Percentiles rank a stretch among this genome's conserved stretches.
phyloP scores from a whole-genome alignment of 108 stramenopile species.

The Nitzschia inconspicua region DNA sequence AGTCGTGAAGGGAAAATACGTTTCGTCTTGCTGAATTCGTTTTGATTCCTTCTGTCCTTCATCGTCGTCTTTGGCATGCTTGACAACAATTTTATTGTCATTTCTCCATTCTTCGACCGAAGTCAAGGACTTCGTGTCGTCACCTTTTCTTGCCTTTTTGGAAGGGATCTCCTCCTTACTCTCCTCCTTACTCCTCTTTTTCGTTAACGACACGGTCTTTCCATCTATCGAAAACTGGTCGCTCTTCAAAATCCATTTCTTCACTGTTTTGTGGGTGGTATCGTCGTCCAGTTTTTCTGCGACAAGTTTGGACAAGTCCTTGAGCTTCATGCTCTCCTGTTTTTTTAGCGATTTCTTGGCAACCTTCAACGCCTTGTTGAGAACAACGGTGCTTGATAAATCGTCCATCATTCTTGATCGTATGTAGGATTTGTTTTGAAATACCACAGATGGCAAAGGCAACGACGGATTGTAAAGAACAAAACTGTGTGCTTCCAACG shows the following conservation, averaged over 20 bases:
- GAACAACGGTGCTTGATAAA: too few relatives aligned
- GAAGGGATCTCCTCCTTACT: constrained; percentile 2
- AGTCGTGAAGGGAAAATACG: constrained; percentile 58
- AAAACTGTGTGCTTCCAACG: too few relatives aligned
- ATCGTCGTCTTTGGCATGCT: constrained; percentile 52
- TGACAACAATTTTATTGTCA: constrained; percentile 82
- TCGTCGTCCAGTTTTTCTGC: constrained; percentile 44
- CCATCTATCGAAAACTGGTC: constrained; percentile 65
- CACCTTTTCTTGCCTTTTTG: constrained; percentile 44
- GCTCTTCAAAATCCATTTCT: constrained; percentile 53
- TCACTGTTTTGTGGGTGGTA: constrained; percentile 42
- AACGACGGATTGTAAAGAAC: too few relatives aligned
- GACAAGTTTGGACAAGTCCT: constrained; percentile 56
- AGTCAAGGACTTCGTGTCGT: constrained; percentile 19
- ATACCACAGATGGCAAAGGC: too few relatives aligned
- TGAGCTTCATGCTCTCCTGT: constrained; percentile 70
- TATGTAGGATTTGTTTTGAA: too few relatives aligned
- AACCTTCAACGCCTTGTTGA: constrained; percentile 48
- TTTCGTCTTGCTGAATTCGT: constrained; percentile 23
- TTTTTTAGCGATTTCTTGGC: constrained; percentile 76
- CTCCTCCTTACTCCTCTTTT: constrained; percentile 21
- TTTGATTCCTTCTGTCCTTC: constrained; percentile 48
- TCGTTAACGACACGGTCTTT: constrained; percentile 42
- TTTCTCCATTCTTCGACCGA: constrained; percentile 64
- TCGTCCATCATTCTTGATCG: constrained; percentile 11